Conservation (phyloP, 805 yeast species). For the Wickerhamiella nectarea region DNA sequence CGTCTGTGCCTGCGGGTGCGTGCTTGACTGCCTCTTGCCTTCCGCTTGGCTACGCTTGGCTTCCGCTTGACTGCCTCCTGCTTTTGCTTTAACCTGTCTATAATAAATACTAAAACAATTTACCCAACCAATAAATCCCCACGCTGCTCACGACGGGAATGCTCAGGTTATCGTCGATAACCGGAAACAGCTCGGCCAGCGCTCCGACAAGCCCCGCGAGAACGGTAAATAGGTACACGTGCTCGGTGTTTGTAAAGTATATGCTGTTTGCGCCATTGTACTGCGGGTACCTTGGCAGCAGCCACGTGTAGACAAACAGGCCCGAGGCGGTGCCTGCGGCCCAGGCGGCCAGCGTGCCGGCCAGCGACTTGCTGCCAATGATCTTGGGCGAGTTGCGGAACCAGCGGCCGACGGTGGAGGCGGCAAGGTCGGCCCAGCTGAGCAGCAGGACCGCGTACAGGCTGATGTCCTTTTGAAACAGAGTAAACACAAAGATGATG, state of each 20-base stretch:
- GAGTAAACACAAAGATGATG: conserved; percentile 49
- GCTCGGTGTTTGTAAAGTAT: conserved; percentile 47
- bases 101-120: not conserved
- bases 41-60: no score
- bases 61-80: no score
- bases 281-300: conserved; percentile 48
- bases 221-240: conserved; percentile 43
- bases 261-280: conserved; percentile 45
- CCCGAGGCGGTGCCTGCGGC: conserved; percentile 54
- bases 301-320: conserved; percentile 54
- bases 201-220: conserved; percentile 74
- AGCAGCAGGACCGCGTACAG: conserved; percentile 63
- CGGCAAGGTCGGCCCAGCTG: conserved; percentile 97
- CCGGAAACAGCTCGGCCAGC: conserved; percentile 68
- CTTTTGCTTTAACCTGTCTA: no score
- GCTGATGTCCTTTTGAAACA: conserved; percentile 69
- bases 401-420: conserved; percentile 78
- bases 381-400: conserved; percentile 77
- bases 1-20: not conserved
- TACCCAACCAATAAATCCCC: conserved; percentile 1
- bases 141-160: conserved; percentile 68
- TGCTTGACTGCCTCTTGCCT: no score
- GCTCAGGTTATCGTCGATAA: conserved; percentile 87
- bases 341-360: conserved; percentile 85
- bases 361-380: conserved; percentile 63